Conservation (phyloP, 345 rosid species). For the Linum trigynum region DNA sequence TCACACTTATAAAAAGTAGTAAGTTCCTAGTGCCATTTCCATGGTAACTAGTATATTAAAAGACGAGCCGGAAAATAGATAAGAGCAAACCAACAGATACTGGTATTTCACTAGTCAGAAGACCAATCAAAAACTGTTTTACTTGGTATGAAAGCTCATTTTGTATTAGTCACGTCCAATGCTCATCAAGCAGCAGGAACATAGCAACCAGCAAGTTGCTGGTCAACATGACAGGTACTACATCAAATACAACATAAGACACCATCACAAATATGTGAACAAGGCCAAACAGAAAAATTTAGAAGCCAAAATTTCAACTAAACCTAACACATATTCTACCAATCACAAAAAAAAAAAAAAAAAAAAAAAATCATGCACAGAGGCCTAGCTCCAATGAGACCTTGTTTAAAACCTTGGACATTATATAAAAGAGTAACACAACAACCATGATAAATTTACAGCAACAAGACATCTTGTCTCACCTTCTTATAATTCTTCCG, state of each 20-base stretch:
- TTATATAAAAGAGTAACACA: background rate
- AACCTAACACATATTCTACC: background rate
- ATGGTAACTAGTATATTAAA: background rate
- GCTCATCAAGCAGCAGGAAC: too few species aligned
- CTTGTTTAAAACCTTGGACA: too few species aligned
- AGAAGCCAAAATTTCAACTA: background rate
- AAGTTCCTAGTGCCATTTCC: background rate
- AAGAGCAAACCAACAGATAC: background rate
- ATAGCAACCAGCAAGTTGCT: too few species aligned
- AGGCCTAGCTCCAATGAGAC: too few species aligned
- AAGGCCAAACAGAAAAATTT: background rate
- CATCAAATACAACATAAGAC: too few species aligned
- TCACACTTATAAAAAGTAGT: background rate
- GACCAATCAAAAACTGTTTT: too few species aligned
- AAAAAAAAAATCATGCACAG: too few species aligned
- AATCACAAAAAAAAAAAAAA: background rate
- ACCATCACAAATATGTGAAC: too few species aligned
- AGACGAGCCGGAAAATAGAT: background rate
- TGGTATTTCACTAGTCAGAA: too few species aligned
- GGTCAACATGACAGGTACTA: too few species aligned
- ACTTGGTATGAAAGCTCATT: too few species aligned
- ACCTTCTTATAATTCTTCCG: constrained; percentile 73
- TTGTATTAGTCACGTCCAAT: too few species aligned
- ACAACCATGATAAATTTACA: background rate
- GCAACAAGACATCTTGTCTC: constrained; percentile 10